phyloP scores from a whole-genome alignment of 768 basidiomycete species.

The Termitomyces sp. region DNA sequence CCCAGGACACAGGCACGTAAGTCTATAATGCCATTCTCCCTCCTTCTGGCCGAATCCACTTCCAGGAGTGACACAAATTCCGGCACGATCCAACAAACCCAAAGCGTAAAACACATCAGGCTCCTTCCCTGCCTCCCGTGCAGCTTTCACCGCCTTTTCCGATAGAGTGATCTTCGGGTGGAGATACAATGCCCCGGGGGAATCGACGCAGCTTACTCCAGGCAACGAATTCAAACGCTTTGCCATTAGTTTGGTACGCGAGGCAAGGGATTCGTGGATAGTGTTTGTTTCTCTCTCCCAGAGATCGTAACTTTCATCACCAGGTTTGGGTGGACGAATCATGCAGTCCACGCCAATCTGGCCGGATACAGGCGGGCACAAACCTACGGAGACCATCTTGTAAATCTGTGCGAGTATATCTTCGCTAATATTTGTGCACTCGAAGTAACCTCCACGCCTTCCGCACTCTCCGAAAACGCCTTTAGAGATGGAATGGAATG shows the following conservation, averaged over 20 bases:
- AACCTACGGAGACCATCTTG: slow-evolving; percentile 89
- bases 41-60: slow-evolving; percentile 92
- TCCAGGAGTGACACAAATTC: slow-evolving; percentile 92
- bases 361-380: slow-evolving; percentile 87
- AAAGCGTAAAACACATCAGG: slow-evolving; percentile 91
- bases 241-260: slow-evolving; percentile 70
- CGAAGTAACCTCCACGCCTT: slow-evolving; percentile 95
- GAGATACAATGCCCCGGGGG: slow-evolving; percentile 91
- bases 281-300: slow-evolving; percentile 82
- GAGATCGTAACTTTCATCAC: slow-evolving; percentile 66
- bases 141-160: slow-evolving; percentile 65
- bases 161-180: slow-evolving; percentile 82
- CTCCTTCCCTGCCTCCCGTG: slow-evolving; percentile 62
- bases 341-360: slow-evolving; percentile 93
- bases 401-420: slow-evolving; percentile 84
- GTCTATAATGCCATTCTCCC: slow-evolving; percentile 84
- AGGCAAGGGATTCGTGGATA: slow-evolving; percentile 70
- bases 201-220: slow-evolving; percentile 87
- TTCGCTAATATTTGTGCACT: slow-evolving; percentile 74
- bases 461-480: slow-evolving; percentile 96
- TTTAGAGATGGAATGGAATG: slow-evolving; percentile 98
- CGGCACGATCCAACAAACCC: slow-evolving; percentile 77
- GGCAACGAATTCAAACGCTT: slow-evolving; percentile 73
- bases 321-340: slow-evolving; percentile 82
- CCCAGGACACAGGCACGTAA: slow-evolving; percentile 93